phyloP scores from a whole-genome alignment of 176 grass and related monocot genomes.

The Coix lacrymajobi region DNA sequence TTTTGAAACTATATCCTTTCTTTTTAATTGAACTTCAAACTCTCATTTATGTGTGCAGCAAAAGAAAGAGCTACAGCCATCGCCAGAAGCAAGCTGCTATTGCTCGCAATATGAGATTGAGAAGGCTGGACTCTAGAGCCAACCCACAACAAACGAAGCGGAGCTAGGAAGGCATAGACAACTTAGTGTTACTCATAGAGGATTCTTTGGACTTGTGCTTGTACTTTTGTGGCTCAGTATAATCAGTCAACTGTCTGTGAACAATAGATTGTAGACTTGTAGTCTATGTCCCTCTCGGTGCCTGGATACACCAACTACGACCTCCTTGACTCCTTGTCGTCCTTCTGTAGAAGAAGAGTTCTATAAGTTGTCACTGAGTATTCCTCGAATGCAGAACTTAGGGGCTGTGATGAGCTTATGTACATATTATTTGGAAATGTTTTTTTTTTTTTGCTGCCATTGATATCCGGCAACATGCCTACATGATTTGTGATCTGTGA shows the following conservation, averaged over 20 bases:
- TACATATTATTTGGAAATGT: not conserved
- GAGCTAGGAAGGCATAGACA: constrained; percentile 28
- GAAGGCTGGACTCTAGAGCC: constrained; percentile 47
- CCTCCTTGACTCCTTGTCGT: not conserved
- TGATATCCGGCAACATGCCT: not conserved
- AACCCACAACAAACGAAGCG: constrained; percentile 15
- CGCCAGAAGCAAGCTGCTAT: constrained; percentile 60
- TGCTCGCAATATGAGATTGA: constrained; percentile 37
- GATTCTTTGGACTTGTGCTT: constrained; percentile 21
- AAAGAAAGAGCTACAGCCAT: constrained; percentile 59
- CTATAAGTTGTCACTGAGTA: not conserved
- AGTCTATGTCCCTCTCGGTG: not conserved
- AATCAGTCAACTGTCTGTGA: constrained; percentile 24
- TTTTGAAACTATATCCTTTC: not conserved
- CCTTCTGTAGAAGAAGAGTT: constrained; percentile 11
- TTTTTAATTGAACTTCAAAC: constrained; percentile 3
- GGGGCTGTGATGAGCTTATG: constrained; percentile 8
- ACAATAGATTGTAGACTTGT: constrained; percentile 7
- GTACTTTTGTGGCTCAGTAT: constrained; percentile 22
- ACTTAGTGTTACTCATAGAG: constrained; percentile 17
- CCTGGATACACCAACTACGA: constrained; percentile 12
- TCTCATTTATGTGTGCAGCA: constrained; percentile 48
- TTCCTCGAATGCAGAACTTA: not conserved
- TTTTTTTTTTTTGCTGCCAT: not conserved
- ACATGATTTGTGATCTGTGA: not conserved